Conservation (phyloP, 164 flowering plant genomes). For the Aristolochia fimbriata region DNA sequence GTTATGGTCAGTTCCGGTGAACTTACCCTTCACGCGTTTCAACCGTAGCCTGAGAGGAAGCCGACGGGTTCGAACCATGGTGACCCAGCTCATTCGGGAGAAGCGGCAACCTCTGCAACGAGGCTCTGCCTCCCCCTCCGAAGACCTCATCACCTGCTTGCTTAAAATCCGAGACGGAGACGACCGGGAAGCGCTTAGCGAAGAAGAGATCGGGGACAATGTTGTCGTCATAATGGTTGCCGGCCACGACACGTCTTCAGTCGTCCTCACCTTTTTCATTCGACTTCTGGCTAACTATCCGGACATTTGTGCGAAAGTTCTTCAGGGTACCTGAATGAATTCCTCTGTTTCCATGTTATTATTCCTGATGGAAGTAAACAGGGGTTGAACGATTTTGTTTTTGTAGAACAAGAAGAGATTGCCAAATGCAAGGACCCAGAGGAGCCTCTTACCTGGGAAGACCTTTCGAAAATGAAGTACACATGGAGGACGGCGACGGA, state of each 20-base stretch:
- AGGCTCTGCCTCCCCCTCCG: slow-evolving; percentile 22
- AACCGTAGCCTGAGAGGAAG: slow-evolving; percentile 46
- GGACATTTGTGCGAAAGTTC: slow-evolving; percentile 17
- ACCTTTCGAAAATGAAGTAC: slow-evolving; percentile 57
- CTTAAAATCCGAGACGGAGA: slow-evolving; percentile 22
- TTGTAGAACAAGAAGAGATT: slow-evolving; percentile 32
- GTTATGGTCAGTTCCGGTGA: slow-evolving; percentile 52
- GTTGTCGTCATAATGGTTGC: slow-evolving; percentile 44
- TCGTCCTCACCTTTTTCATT: slow-evolving; percentile 39
- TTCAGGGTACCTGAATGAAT: slow-evolving; percentile 17
- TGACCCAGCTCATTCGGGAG: slow-evolving; percentile 24
- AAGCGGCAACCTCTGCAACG: slow-evolving; percentile 26
- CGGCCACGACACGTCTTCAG: slow-evolving; percentile 47
- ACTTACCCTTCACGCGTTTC: slow-evolving; percentile 56
- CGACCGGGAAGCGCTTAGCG: slow-evolving; percentile 10
- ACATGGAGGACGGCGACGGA: slow-evolving; percentile 68
- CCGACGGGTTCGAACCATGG: slow-evolving; percentile 14
- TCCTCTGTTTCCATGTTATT: no score
- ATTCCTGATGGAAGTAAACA: no score
- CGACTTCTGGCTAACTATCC: slow-evolving; percentile 31
- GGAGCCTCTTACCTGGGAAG: slow-evolving; percentile 62
- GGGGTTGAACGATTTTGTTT: no score
- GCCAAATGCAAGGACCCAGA: slow-evolving; percentile 16
- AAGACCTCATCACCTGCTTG: slow-evolving; percentile 51
- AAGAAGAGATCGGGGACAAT: slow-evolving; percentile 50